Percentiles rank a stretch among this genome's conserved stretches.
Evolutionary conservation across 345 rosid genomes (phyloP).

Genomic region (Populus simonii): DNA sequence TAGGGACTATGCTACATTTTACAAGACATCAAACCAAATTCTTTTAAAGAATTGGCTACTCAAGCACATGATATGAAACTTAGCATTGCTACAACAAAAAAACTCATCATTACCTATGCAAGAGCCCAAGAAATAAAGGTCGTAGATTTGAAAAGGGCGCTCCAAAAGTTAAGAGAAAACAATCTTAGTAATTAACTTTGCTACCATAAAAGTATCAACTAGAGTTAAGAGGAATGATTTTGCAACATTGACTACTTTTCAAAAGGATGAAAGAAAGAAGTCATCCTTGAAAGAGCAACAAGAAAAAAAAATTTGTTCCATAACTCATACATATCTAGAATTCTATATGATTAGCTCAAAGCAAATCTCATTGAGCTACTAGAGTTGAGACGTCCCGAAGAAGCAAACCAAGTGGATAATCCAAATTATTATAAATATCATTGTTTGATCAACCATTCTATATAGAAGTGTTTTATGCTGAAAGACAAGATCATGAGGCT

Average conservation of each 20-base stretch:
- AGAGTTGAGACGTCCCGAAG: neutral
- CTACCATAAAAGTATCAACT: neutral
- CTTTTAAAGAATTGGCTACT: neutral
- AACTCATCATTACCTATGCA: neutral
- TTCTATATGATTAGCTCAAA: neutral
- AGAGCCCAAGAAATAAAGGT: neutral
- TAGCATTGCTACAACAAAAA: neutral
- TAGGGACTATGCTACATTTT: neutral
- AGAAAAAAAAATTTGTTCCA: neutral
- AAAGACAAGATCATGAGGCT: neutral
- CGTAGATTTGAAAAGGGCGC: neutral
- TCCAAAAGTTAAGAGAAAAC: fast-evolving
- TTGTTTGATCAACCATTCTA: neutral
- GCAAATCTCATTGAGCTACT: neutral
- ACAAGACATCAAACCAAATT: neutral
- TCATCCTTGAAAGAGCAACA: neutral
- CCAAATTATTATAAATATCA: neutral
- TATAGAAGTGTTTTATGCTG: neutral
- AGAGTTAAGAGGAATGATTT: neutral
- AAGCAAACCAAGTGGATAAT: neutral
- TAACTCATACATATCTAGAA: neutral
- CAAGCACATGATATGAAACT: neutral
- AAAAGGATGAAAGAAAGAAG: neutral
- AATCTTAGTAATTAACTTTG: neutral
- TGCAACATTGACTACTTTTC: neutral